phyloP scores from a whole-genome alignment of 306 rosid genomes.

The Sicyos edulis region DNA sequence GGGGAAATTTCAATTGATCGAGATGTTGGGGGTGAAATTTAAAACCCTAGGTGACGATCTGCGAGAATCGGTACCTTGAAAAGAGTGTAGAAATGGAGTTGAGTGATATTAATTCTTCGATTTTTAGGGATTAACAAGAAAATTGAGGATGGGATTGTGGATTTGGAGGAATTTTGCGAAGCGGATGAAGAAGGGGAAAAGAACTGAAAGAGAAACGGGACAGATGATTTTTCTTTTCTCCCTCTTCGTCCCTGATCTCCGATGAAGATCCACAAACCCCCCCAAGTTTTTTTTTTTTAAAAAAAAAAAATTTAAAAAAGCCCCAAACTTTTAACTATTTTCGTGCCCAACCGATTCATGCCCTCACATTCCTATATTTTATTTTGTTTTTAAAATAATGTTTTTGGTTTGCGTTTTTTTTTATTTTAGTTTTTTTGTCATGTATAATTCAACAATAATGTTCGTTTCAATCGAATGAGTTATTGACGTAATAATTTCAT shows the following conservation, averaged over 20 bases:
- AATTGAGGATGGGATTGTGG: neutral
- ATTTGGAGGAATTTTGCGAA: no score
- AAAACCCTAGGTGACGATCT: conserved; percentile 19
- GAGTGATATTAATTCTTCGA: neutral
- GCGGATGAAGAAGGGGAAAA: neutral
- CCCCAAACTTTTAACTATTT: conserved; percentile 15
- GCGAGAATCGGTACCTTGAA: neutral
- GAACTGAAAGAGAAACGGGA: neutral
- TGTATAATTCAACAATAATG: no score
- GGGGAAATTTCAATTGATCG: neutral
- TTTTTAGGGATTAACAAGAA: neutral
- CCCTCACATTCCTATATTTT: neutral
- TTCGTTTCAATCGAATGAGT: no score
- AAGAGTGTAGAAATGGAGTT: neutral
- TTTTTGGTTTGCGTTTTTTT: neutral
- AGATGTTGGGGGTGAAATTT: neutral
- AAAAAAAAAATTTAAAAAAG: no score
- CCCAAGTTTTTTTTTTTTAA: no score
- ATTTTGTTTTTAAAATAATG: neutral
- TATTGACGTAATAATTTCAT: no score
- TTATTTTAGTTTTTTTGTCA: no score
- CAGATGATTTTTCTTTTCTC: conserved; percentile 9
- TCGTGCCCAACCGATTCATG: neutral
- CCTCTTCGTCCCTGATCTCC: conserved; percentile 15
- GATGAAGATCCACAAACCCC: neutral